A percentile compares a stretch with the other conserved stretches of the same genome.
Evolutionary conservation across 2,329 filamentous ascomycete genomes (phyloP).

Genomic region (Cladorrhinum sp.): DNA sequence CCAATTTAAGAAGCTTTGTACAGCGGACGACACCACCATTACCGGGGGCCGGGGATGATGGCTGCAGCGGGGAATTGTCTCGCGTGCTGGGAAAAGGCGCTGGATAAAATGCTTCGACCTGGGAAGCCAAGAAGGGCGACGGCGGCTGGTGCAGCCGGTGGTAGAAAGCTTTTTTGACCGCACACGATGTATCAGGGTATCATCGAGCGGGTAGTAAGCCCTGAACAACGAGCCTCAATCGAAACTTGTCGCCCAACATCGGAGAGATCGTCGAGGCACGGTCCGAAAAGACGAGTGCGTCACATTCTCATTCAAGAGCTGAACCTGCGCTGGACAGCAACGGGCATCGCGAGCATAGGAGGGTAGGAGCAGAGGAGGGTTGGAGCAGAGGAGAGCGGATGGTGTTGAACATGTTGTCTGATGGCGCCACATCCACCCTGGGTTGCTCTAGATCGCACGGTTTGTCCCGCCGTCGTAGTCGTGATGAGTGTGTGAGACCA

Average conservation of each 20-base stretch:
- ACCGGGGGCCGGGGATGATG: slow-evolving; percentile 24
- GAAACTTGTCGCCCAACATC: slow-evolving; percentile 10
- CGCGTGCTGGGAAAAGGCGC: slow-evolving; percentile 27
- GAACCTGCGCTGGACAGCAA: background rate
- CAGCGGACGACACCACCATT: slow-evolving; percentile 20
- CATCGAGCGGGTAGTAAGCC: slow-evolving; percentile 10
- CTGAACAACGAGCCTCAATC: slow-evolving; percentile 13
- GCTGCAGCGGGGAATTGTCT: slow-evolving; percentile 24
- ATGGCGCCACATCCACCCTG: slow-evolving; percentile 11
- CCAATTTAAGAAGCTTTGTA: slow-evolving; percentile 28
- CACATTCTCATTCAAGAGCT: slow-evolving; percentile 17
- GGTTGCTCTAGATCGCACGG: background rate
- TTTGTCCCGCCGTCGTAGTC: background rate
- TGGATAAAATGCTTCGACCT: slow-evolving; percentile 28
- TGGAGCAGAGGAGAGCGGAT: slow-evolving; percentile 9
- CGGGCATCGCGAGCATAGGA: background rate
- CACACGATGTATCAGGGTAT: slow-evolving; percentile 4
- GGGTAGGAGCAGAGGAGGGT: background rate
- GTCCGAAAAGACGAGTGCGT: slow-evolving; percentile 12
- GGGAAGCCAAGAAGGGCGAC: slow-evolving; percentile 19
- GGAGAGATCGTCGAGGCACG: slow-evolving; percentile 13
- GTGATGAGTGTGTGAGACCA: background rate
- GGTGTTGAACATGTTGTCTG: background rate
- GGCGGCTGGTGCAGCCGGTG: slow-evolving; percentile 16
- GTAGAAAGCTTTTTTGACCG: slow-evolving; percentile 5